Base-by-base conservation (phyloP, 208 protist genomes). In the Leishmania aethiopica region DNA sequence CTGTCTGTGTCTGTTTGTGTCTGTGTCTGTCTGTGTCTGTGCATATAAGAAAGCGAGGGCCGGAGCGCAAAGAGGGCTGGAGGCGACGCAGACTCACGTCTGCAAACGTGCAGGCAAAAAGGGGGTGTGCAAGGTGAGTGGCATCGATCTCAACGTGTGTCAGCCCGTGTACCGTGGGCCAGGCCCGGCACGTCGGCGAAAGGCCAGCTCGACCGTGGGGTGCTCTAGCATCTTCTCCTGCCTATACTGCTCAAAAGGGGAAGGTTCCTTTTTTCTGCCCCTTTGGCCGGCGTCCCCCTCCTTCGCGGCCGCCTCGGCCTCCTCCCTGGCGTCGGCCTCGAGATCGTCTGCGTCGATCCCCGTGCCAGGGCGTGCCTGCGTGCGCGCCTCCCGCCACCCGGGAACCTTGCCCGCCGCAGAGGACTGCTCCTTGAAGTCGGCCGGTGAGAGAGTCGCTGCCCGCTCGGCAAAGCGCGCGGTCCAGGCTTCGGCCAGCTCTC, bases 101-200 rank as follows among this genome's bases (percentile, higher is more conserved):
- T 25, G 19, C 17, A 51, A 42, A 13, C 57, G 17, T 3, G 74
- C 59, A 55, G 28, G 70, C 7, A 37, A 72, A 71, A 75, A 7
- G 55, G 11, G 25, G 11, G 37, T n/a, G 49, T 66, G 66, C 42
- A 37, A 55, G 67, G 40, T 60, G 47, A 7, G 3, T n/a, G 42
- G 51, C 49, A 74, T 74, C 42, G 10, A n/a, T 10, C 28, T 53
- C 42, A 53, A 55, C 45, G 35, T 42, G 73, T 2, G 53, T 86
- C 86, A 95, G 11, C 91, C 94, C 37, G 94, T 97, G 84, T 96
- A 97, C 35, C 94, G 86, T 7, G 94, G 94, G 4, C 94, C 94
- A 35, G 92, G 92, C 25, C 86, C 88, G 3, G 79, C 72, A 37
- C 81, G 74, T 13, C 82, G 74, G 28, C 83, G 84, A 66, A 95